These are phyloP conservation scores for Viola pubescens DNA, from an alignment of 441 rosid genomes.

Conservation along the genomic window DNA sequence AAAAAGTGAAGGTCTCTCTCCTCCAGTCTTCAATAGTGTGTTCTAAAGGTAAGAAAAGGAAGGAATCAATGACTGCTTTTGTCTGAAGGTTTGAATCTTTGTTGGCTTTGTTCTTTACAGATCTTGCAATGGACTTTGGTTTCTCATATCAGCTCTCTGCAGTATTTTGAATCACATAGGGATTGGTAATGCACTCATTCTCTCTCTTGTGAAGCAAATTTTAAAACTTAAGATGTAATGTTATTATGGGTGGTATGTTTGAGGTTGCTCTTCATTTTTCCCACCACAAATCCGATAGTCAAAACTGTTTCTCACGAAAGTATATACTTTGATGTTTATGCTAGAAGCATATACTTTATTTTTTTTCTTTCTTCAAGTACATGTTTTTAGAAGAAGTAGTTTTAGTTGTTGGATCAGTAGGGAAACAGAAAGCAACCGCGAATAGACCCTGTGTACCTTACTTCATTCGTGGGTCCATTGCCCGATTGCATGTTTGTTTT, in stretches of 20 bases:
- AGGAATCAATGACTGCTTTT: conserved; percentile 12
- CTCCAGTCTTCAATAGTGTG: conserved; percentile 16
- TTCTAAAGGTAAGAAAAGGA: conserved; percentile 18
- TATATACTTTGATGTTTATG: no score
- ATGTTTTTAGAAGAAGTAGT: no score
- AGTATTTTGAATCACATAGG: conserved; percentile 21
- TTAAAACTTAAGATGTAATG: no score
- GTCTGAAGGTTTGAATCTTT: conserved; percentile 16
- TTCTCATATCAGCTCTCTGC: conserved; percentile 15
- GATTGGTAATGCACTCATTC: conserved; percentile 12
- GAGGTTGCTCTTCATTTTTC: no score
- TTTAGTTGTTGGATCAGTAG: no score
- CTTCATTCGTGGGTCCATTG: neutral
- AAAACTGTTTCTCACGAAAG: no score
- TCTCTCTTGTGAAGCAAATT: neutral
- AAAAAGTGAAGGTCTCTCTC: conserved; percentile 16
- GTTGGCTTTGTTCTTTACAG: conserved; percentile 18
- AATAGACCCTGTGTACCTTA: no score
- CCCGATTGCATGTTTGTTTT: neutral
- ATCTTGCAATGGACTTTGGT: conserved; percentile 11
- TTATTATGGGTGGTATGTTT: no score
- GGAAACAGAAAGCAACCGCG: no score
- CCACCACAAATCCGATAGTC: no score
- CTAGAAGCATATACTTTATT: no score
- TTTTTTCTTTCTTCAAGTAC: no score